Conservation (phyloP, 441 rosid species). For the Gossypium davidsonii region DNA sequence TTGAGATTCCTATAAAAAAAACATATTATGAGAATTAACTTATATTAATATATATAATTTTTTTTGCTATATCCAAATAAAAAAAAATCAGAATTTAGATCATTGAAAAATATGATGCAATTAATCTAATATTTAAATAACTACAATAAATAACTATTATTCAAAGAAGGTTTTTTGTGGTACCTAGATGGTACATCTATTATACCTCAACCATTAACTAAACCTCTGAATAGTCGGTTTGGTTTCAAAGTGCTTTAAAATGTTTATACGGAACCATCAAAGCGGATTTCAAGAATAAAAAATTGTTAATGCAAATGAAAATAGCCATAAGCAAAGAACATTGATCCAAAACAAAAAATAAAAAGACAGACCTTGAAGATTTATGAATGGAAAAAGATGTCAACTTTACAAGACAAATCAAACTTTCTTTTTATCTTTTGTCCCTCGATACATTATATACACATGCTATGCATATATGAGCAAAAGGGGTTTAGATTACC, state of each 20-base stretch:
- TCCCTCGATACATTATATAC: constrained; percentile 18
- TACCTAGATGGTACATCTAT: no score
- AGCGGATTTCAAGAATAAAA: not conserved
- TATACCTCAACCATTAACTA: not conserved
- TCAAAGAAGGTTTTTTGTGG: no score
- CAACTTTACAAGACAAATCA: constrained; percentile 8
- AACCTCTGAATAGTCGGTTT: not conserved
- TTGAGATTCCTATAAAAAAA: no score
- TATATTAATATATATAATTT: no score
- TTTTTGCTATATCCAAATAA: no score
- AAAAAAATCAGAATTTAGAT: no score
- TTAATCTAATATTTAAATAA: no score
- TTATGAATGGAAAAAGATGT: constrained; percentile 13
- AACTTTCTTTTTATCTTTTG: not conserved
- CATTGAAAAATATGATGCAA: no score
- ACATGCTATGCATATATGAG: constrained; percentile 6
- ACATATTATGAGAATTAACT: no score
- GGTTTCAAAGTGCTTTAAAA: not conserved
- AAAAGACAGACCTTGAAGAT: constrained; percentile 1
- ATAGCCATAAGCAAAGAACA: not conserved
- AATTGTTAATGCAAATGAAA: not conserved
- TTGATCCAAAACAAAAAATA: constrained; percentile 3
- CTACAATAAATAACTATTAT: no score
- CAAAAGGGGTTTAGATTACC: constrained; percentile 7
- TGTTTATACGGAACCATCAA: not conserved